Conservation (phyloP, 139 green algal species). For the Chlamydomonas sphaeroides region DNA sequence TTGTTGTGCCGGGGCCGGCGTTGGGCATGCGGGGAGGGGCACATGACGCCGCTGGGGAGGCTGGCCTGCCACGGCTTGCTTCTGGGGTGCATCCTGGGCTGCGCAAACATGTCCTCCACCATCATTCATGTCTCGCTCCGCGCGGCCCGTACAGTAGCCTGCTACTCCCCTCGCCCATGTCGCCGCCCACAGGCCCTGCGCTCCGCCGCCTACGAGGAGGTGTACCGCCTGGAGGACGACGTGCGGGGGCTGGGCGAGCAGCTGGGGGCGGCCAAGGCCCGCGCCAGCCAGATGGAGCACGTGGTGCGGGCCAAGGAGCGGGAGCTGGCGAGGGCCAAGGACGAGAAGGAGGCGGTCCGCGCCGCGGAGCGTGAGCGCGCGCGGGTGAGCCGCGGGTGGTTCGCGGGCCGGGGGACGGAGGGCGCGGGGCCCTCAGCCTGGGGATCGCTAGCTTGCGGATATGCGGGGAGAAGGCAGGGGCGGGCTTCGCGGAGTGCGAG, state of each 20-base stretch:
- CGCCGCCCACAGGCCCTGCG: conserved; percentile 17
- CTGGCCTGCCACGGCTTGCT: background rate
- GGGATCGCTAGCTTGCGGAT: too few species aligned
- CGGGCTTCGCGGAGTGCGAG: too few species aligned
- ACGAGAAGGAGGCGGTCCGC: conserved; percentile 45
- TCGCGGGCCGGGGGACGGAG: background rate
- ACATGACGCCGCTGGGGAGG: too few species aligned
- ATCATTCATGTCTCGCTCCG: too few species aligned
- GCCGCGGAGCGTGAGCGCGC: conserved; percentile 47
- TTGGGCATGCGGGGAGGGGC: too few species aligned
- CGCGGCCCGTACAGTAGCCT: too few species aligned
- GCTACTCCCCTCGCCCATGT: too few species aligned
- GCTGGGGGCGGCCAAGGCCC: background rate
- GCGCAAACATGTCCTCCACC: too few species aligned
- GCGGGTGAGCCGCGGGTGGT: conserved; percentile 12
- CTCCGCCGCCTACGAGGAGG: conserved; percentile 31
- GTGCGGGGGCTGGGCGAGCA: conserved; percentile 12
- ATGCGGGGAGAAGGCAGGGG: too few species aligned
- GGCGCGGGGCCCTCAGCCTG: background rate
- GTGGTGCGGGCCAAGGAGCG: conserved; percentile 44
- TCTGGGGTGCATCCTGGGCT: too few species aligned
- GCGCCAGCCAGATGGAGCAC: conserved; percentile 40
- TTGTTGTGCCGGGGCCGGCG: too few species aligned
- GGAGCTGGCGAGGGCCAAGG: conserved; percentile 27
- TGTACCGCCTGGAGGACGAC: conserved; percentile 48